These are phyloP conservation scores for Physcomitrellopsis africana DNA, from an alignment of 225 moss, liverwort and hornwort species.

Conservation along the genomic window DNA sequence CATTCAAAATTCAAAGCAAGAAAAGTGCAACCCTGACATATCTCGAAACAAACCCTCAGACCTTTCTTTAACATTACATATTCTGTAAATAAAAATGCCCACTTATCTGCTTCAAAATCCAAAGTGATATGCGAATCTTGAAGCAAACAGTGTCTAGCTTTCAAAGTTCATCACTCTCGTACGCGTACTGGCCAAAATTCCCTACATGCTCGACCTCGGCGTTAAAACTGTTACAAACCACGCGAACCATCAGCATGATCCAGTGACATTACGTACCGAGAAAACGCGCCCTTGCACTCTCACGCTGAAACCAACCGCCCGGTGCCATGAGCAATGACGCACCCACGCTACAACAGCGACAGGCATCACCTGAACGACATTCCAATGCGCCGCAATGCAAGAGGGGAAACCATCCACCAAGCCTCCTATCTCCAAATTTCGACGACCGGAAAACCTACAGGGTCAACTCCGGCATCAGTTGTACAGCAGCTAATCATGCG, in stretches of 20 bases:
- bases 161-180: background rate
- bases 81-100: background rate
- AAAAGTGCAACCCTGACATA: slow-evolving; percentile 18
- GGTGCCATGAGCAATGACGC: background rate
- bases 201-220: background rate
- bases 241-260: background rate
- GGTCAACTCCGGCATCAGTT: slow-evolving; percentile 28
- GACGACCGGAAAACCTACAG: background rate
- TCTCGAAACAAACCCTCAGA: slow-evolving; percentile 19
- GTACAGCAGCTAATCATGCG: slow-evolving; percentile 24
- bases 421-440: background rate
- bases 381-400: slow-evolving; percentile 16
- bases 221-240: background rate
- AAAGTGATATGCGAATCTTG: background rate
- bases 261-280: slow-evolving; percentile 5
- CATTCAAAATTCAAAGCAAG: slow-evolving; percentile 2
- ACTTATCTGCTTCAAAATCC: background rate
- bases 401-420: slow-evolving; percentile 8
- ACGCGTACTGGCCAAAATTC: background rate
- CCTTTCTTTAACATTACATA: background rate
- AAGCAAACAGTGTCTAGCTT: background rate
- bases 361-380: slow-evolving; percentile 1
- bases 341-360: slow-evolving; percentile 13
- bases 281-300: slow-evolving; percentile 15
- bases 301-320: slow-evolving; percentile 5